These are phyloP conservation scores for Dictyostelium purpureum DNA, from an alignment of 78 protist species.

Conservation along the genomic window DNA sequence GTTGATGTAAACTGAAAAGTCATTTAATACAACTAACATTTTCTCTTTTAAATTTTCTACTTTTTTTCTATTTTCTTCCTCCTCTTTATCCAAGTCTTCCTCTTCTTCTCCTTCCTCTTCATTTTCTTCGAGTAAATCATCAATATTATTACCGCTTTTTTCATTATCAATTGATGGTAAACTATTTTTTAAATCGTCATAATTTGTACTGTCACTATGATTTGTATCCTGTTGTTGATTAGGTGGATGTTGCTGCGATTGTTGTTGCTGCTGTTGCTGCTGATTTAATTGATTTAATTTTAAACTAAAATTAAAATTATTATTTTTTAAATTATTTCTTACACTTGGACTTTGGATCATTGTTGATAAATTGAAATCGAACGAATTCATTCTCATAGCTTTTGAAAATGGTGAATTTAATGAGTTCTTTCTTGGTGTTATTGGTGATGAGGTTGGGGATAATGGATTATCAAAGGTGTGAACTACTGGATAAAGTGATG, in stretches of 20 bases:
- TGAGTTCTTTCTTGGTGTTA: slow-evolving; percentile 57
- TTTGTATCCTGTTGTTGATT: not conserved
- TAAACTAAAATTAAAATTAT: slow-evolving; percentile 7
- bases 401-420: slow-evolving; percentile 10
- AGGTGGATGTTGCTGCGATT: not conserved
- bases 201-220: slow-evolving; percentile 1
- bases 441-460: slow-evolving; percentile 62
- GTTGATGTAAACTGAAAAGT: slow-evolving; percentile 15
- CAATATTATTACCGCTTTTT: not conserved
- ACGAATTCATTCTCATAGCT: slow-evolving; percentile 6
- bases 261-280: not conserved
- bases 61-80: slow-evolving; percentile 30
- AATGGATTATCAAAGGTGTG: slow-evolving; percentile 55
- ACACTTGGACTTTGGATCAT: not conserved
- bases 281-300: not conserved
- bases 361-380: not conserved
- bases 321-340: slow-evolving; percentile 8
- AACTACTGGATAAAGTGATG: slow-evolving; percentile 20
- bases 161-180: not conserved
- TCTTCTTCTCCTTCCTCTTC: slow-evolving; percentile 24
- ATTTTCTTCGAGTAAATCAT: not conserved
- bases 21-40: slow-evolving; percentile 8
- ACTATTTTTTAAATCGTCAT: not conserved
- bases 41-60: slow-evolving; percentile 10
- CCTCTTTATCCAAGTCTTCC: slow-evolving; percentile 32